Percentiles rank a stretch among this genome's conserved stretches.
Conservation (phyloP, 345 rosid species). For the Eucalyptus brandiana region DNA sequence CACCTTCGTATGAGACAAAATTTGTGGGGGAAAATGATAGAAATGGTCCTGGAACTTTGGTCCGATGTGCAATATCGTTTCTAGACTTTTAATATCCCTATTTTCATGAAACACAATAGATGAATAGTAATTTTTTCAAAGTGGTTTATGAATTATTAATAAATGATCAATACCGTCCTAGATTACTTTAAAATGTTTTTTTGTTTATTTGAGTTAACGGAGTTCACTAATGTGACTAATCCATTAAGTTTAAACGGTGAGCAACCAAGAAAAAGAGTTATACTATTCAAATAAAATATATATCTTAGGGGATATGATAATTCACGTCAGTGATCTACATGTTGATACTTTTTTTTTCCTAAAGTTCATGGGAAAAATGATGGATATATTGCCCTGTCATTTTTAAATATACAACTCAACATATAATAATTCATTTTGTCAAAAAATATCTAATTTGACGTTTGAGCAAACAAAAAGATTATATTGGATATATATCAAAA, state of each 20-base stretch:
- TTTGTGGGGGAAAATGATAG: not conserved
- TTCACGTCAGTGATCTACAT: not conserved
- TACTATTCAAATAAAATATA: not conserved
- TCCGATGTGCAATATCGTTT: rapidly evolving
- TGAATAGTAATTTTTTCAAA: no score
- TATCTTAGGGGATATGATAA: not conserved
- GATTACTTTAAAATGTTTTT: not conserved
- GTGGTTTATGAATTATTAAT: not conserved
- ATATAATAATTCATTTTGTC: not conserved
- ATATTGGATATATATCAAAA: not conserved
- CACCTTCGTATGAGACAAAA: not conserved
- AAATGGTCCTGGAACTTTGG: rapidly evolving
- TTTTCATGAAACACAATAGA: no score
- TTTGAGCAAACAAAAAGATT: not conserved
- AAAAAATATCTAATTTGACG: no score
- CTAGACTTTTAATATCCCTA: not conserved
- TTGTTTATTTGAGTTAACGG: not conserved
- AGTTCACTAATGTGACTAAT: not conserved
- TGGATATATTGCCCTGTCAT: no score
- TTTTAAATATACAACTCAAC: no score
- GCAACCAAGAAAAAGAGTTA: not conserved
- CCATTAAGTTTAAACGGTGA: not conserved
- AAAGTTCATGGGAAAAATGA: not conserved
- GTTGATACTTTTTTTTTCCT: not conserved
- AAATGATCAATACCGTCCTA: not conserved